Evolutionary conservation across 2,329 filamentous ascomycete genomes (phyloP).

Genomic region (Gnomoniopsis smithogilvyi): DNA sequence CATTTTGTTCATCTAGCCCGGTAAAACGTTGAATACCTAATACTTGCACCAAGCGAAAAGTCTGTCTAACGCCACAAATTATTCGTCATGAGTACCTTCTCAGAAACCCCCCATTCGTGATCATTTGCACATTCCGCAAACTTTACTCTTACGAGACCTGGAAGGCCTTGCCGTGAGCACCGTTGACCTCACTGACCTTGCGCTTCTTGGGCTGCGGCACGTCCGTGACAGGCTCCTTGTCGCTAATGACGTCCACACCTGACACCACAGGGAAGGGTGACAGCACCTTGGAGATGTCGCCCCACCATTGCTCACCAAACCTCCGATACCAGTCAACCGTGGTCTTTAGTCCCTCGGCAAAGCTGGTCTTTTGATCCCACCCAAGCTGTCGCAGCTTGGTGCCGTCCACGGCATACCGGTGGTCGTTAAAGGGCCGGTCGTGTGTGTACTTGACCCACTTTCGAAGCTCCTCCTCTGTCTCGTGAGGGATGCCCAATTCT

Average conservation of each 20-base stretch:
- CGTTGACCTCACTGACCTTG: slow-evolving; percentile 6
- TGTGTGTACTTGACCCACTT: slow-evolving; percentile 71
- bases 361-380: slow-evolving; percentile 65
- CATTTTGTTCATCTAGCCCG: no score
- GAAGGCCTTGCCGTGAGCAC: background rate
- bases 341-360: slow-evolving; percentile 58
- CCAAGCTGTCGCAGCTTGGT: slow-evolving; percentile 64
- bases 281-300: slow-evolving; percentile 65
- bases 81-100: background rate
- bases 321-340: slow-evolving; percentile 69
- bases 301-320: slow-evolving; percentile 70
- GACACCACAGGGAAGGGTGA: slow-evolving; percentile 64
- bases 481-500: slow-evolving; percentile 55
- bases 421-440: slow-evolving; percentile 77
- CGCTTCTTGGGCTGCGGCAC: slow-evolving; percentile 23
- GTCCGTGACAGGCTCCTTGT: slow-evolving; percentile 39
- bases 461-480: slow-evolving; percentile 49
- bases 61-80: background rate
- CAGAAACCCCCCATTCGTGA: background rate
- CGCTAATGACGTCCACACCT: slow-evolving; percentile 51
- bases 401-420: slow-evolving; percentile 69
- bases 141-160: slow-evolving; percentile 1
- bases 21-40: no score
- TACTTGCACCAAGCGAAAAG: no score
- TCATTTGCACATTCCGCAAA: background rate